Conservation (phyloP, 768 basidiomycete species). For the Austroboletus eburneus region DNA sequence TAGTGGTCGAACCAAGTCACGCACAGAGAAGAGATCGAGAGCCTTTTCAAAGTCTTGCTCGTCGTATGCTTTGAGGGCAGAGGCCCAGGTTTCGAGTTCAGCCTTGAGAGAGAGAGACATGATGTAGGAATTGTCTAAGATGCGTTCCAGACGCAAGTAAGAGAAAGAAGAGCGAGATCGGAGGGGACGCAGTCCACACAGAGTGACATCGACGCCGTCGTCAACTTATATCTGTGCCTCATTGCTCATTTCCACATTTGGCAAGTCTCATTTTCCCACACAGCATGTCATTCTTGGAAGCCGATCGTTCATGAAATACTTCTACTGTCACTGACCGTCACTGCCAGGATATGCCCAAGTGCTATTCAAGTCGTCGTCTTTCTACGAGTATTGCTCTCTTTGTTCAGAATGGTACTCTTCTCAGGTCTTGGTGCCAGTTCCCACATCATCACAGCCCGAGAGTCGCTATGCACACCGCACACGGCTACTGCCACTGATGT, state of each 20-base stretch:
- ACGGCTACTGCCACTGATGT: background rate
- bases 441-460: background rate
- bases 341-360: background rate
- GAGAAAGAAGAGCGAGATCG: background rate
- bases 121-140: background rate
- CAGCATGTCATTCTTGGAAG: no score
- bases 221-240: no score
- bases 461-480: slow-evolving; percentile 3
- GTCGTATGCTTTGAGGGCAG: slow-evolving; percentile 87
- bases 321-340: no score
- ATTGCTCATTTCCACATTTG: no score
- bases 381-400: background rate
- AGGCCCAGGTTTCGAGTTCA: slow-evolving; percentile 82
- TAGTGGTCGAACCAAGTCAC: slow-evolving; percentile 19
- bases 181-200: no score
- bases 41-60: slow-evolving; percentile 74
- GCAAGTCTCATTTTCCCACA: no score
- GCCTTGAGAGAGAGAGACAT: slow-evolving; percentile 53
- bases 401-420: background rate
- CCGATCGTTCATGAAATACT: no score
- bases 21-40: slow-evolving; percentile 70
- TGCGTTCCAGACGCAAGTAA: slow-evolving; percentile 28
- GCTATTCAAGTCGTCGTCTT: background rate
- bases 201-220: no score
- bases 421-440: background rate